Evolutionary conservation across 2,329 filamentous ascomycete species (phyloP).

Genomic region (Mariannaea elegans): DNA sequence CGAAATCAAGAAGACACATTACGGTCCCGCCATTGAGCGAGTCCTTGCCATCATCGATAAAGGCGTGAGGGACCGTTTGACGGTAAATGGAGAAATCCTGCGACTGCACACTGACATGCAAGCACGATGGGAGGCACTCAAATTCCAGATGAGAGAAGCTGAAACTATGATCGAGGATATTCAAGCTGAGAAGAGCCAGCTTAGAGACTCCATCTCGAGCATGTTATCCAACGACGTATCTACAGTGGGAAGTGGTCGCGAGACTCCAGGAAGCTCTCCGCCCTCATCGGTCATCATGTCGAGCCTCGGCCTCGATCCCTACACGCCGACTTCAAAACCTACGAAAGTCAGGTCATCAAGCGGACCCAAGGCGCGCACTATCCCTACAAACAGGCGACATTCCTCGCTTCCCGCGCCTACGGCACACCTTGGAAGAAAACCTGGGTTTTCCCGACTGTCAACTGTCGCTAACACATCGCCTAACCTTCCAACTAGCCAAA

Average conservation of each 20-base stretch:
- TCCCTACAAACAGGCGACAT: slow-evolving; percentile 56
- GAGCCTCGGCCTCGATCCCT: slow-evolving; percentile 58
- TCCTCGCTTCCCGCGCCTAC: slow-evolving; percentile 59
- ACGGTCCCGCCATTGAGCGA: slow-evolving; percentile 90
- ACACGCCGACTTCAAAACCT: slow-evolving; percentile 54
- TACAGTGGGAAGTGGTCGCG: slow-evolving; percentile 72
- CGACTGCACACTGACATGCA: slow-evolving; percentile 87
- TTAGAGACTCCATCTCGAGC: slow-evolving; percentile 92
- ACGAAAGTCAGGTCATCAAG: slow-evolving; percentile 59
- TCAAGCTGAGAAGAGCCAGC: slow-evolving; percentile 70
- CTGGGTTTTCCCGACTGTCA: slow-evolving; percentile 55
- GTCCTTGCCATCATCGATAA: slow-evolving; percentile 93
- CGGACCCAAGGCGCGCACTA: slow-evolving; percentile 55
- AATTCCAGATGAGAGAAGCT: slow-evolving; percentile 79
- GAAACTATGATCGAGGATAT: slow-evolving; percentile 80
- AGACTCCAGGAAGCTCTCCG: slow-evolving; percentile 74
- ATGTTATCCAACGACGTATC: slow-evolving; percentile 86
- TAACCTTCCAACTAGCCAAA: slow-evolving; percentile 47
- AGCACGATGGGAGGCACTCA: slow-evolving; percentile 80
- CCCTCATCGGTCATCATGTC: slow-evolving; percentile 71
- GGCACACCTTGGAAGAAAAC: slow-evolving; percentile 52
- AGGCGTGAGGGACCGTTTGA: slow-evolving; percentile 93
- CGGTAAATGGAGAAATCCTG: slow-evolving; percentile 94
- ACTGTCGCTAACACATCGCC: slow-evolving; percentile 59
- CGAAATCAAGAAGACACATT: slow-evolving; percentile 93